Evolutionary conservation across 108 stramenopile genomes (phyloP).

Genomic region (Cyclotella distinguenda): DNA sequence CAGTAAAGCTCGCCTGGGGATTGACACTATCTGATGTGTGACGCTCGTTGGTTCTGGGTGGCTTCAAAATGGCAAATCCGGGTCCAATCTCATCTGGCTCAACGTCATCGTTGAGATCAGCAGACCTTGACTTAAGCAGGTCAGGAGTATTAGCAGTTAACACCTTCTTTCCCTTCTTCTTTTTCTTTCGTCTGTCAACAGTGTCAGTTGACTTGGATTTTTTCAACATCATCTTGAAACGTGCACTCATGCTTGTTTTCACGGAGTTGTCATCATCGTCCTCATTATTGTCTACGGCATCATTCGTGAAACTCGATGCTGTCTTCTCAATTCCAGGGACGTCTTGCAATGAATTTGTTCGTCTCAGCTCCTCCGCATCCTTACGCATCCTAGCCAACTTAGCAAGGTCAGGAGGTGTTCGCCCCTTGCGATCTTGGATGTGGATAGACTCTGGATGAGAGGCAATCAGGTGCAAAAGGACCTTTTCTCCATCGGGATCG

Average conservation of each 20-base stretch:
- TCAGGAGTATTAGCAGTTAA: not conserved
- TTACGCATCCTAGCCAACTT: conserved; percentile 41
- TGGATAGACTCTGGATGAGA: conserved; percentile 42
- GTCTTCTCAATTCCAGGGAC: conserved; percentile 15
- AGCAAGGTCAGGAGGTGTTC: conserved; percentile 42
- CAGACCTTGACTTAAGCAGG: conserved; percentile 3
- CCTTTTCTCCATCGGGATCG: conserved; percentile 43
- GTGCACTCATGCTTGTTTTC: conserved; percentile 33
- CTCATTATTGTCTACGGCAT: conserved; percentile 6
- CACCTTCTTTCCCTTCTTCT: conserved; percentile 8
- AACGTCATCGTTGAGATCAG: not conserved
- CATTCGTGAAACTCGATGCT: not conserved
- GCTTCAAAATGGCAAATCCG: conserved; percentile 40
- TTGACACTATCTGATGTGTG: not conserved
- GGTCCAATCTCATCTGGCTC: conserved; percentile 31
- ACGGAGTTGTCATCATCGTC: conserved; percentile 29
- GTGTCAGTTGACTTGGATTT: conserved; percentile 37
- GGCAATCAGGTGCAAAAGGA: conserved; percentile 40
- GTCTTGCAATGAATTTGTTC: conserved; percentile 4
- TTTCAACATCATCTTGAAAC: conserved; percentile 37
- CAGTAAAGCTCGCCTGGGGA: not conserved
- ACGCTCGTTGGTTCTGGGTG: conserved; percentile 19
- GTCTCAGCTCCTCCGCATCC: conserved; percentile 35
- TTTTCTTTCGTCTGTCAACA: conserved; percentile 9
- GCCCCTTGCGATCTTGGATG: conserved; percentile 43